Base-by-base conservation (phyloP, 2,329 filamentous ascomycete genomes). In the Tolypocladium tundrense region DNA sequence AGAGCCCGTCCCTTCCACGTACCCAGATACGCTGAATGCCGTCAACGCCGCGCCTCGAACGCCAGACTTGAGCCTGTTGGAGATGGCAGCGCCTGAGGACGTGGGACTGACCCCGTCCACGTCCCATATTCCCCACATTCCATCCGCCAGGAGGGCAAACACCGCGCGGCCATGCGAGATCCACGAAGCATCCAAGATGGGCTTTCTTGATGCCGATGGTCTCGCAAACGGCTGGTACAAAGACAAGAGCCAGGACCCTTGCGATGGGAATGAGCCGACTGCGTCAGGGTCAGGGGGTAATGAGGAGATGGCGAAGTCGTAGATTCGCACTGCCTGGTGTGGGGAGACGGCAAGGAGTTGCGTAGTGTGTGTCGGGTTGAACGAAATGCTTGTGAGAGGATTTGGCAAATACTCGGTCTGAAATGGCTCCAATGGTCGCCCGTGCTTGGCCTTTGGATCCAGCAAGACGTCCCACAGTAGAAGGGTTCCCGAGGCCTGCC, bases 101-200 rank as follows among this genome's bases (percentile, higher is more conserved):
- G 76, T 68, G 1, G 82, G 80, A 43, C 79, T 79, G 37, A 76
- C 76, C 9, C 83, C 81, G 60, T 86, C 82, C 51, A 87, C 76
- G 63, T 87, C 84, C 84, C 84, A 87, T 40, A 87, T 80, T 16
- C 83, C 85, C 85, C 85, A 87, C 67, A 84, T 83, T 8, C 84
- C 85, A 63, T 87, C 85, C 1, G 80, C 79, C 4, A 87, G 72
- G 2, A 87, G 73, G 1, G 77, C 75, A 45, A 87, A 71, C 35
- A 87, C 73, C 6, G 84, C 84, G 53, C 80, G 77, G 11, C 85
- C 85, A 59, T 80, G 79, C 2, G 79, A 74, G 53, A 87, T 79
- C 85, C 85, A 87, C 6, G 79, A 77, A 1, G 84, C 82, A 54
- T 83, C 83, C 16, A 87, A 68, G n/a, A 87, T 78, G 0, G 79